Evolutionary conservation across 1,284 basidiomycete species (phyloP), one percentile per base, ranked within the genome.

Genomic region (Ganoderma lingzhi): DNA sequence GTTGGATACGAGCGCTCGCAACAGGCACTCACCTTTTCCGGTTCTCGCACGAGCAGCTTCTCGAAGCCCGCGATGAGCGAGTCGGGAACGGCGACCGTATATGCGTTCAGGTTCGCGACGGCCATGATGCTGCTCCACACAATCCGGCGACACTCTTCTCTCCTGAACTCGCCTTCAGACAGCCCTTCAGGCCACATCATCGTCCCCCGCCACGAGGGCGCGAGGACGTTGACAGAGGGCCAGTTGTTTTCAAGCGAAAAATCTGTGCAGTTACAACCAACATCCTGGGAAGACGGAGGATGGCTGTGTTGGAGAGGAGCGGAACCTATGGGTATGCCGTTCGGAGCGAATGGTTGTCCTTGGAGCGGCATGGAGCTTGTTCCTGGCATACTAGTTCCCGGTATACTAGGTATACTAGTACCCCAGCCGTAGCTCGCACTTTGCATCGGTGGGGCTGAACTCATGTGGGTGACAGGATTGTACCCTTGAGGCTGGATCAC

Each of bases 91-190:
- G 90, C 84, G 19, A 84, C 83, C 9, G 84, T 81, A 75, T 90
- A 93, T 9, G 85, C 84, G 30, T 85, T 87, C 78, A 90, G 85
- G 6, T 87, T 89, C 28, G 90, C 89, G 19, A 87, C 81, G 32
- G 92, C 82, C 68, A 84, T 82, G 77, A 92, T 82, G 3, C 88
- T 79, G 74, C 87, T 90, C 92, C 92, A 93, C 67, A 88, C 90
- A 30, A 93, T 78, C 48, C 91, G 82, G 30, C 92, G 85, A 72
- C 87, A 88, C 66, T 89, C 89, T 76, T 93, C 92, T 76, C 87
- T 89, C 63, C 84, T 81, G 68, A 92, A 86, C 70, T 93, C 90
- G 1, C 80, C 84, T 55, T 88, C 87, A 32, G 84, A 80, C 86
- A 87, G 89, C 28, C 80, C 89, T 23, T 81, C 76, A 66, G 86